These are phyloP conservation scores for Ilyonectria sp. DNA, from an alignment of 2,329 filamentous ascomycete species.

Conservation along the genomic window DNA sequence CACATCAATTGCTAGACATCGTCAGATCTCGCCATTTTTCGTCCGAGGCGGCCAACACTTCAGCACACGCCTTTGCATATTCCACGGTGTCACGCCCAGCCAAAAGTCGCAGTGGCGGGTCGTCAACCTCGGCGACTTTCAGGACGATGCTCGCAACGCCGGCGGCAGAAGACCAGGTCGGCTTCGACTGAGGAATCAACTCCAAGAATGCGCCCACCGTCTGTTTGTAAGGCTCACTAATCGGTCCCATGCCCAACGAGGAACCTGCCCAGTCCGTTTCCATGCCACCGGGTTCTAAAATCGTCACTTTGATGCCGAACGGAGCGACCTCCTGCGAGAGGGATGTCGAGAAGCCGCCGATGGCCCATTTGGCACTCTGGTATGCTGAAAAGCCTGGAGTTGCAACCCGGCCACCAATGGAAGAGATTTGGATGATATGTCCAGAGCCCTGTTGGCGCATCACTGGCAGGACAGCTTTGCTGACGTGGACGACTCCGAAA, in stretches of 20 bases:
- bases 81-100: constrained; percentile 49
- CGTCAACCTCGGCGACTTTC: constrained; percentile 40
- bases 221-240: constrained; percentile 52
- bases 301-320: constrained; percentile 56
- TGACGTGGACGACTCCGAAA: constrained; percentile 69
- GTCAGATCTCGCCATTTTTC: constrained; percentile 45
- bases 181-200: constrained; percentile 14
- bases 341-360: constrained; percentile 55
- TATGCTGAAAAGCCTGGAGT: constrained; percentile 53
- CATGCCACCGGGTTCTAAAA: constrained; percentile 58
- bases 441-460: constrained; percentile 49
- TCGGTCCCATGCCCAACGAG: constrained; percentile 45
- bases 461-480: constrained; percentile 55
- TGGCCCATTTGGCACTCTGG: constrained; percentile 56
- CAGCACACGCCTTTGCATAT: constrained; percentile 34
- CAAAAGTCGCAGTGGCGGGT: constrained; percentile 51
- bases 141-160: constrained; percentile 48
- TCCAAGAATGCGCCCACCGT: constrained; percentile 51
- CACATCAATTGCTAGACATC: neutral
- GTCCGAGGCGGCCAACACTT: constrained; percentile 45
- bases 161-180: constrained; percentile 35
- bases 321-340: constrained; percentile 53
- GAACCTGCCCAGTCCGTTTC: constrained; percentile 56
- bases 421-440: constrained; percentile 58
- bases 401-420: constrained; percentile 53